Evolutionary conservation across 2,329 filamentous ascomycete species (phyloP), one percentile per base, ranked within the genome.

Genomic region (Cladophialophora psammophila): DNA sequence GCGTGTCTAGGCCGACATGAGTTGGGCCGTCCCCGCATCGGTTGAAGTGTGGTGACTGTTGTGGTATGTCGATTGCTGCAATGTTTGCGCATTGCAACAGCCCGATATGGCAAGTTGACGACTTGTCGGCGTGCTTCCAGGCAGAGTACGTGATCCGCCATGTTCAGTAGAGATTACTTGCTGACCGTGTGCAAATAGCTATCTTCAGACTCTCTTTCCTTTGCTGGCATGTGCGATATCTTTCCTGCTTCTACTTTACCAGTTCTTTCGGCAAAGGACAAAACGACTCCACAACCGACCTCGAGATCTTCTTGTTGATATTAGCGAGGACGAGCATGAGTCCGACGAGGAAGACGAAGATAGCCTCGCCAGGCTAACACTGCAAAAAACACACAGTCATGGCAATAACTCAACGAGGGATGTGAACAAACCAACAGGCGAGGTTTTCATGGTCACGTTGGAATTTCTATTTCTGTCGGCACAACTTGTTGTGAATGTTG

Each of bases 131-230:
- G 65, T 90, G 88, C 75, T 88, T 90, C 72, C 84, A 87, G 76
- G 82, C 81, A 78, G 83, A 81, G 83, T 85, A 76, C 74, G 82
- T 77, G 55, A 18, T 26, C 6, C 40, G 45, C 20, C 59, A 57
- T 60, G 58, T 58, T 38, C 53, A 13, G 31, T 45, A 13, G 7
- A 35, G 10, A 15, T 34, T 32, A 12, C 32, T 32, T 48, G 59
- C 65, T 66, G 15, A 70, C 45, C 18, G 36, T 34, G 35, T 36
- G 20, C 40, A 55, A 63, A 67, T 77, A 94, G 92, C 78, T 94
- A 91, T 78, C 86, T 96, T 62, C 90, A 92, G 79, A 88, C 92
- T 68, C 83, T 96, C 55, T 84, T 98, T 63, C 95, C 95, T 63
- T 82, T 95, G 68, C 80, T 89, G 68, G 84, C 90, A 65, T 87